phyloP scores from a whole-genome alignment of 345 rosid species.

The Syzygium jambos region DNA sequence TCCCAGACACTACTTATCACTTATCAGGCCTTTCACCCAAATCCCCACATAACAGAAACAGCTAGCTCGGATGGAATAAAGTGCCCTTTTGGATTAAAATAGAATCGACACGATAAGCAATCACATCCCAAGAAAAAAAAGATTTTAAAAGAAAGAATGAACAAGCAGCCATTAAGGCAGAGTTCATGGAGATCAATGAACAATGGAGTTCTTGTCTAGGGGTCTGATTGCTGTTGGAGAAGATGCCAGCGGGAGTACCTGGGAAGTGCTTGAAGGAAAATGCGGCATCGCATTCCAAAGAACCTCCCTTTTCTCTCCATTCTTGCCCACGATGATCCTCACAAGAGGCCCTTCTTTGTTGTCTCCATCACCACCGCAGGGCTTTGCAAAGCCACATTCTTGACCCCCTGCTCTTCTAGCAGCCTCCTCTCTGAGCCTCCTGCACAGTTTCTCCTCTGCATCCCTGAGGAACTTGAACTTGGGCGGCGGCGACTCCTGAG shows the following conservation, averaged over 20 bases:
- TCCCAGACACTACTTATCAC: neutral
- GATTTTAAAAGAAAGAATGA: constrained; percentile 5
- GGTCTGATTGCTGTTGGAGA: constrained; percentile 45
- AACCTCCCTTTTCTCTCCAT: constrained; percentile 23
- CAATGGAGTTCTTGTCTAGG: constrained; percentile 20
- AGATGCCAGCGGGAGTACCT: constrained; percentile 59
- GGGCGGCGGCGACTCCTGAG: constrained; percentile 79
- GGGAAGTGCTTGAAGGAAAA: constrained; percentile 33
- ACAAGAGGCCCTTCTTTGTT: constrained; percentile 48
- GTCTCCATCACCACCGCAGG: constrained; percentile 1
- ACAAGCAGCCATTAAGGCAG: neutral
- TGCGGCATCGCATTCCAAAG: constrained; percentile 5
- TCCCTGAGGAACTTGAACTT: constrained; percentile 92
- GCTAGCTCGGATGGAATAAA: neutral
- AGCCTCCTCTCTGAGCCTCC: constrained; percentile 54
- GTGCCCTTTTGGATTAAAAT: neutral
- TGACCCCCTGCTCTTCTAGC: constrained; percentile 18
- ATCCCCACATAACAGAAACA: neutral
- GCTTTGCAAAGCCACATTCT: constrained; percentile 11
- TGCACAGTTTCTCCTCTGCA: constrained; percentile 77
- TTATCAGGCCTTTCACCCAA: neutral
- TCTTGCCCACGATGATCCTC: constrained; percentile 41
- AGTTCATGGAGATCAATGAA: constrained; percentile 6
- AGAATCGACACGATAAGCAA: neutral
- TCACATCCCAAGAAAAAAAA: neutral